These are phyloP conservation scores for Exserohilum rostratum DNA, from an alignment of 2,329 filamentous ascomycete species.

Conservation along the genomic window DNA sequence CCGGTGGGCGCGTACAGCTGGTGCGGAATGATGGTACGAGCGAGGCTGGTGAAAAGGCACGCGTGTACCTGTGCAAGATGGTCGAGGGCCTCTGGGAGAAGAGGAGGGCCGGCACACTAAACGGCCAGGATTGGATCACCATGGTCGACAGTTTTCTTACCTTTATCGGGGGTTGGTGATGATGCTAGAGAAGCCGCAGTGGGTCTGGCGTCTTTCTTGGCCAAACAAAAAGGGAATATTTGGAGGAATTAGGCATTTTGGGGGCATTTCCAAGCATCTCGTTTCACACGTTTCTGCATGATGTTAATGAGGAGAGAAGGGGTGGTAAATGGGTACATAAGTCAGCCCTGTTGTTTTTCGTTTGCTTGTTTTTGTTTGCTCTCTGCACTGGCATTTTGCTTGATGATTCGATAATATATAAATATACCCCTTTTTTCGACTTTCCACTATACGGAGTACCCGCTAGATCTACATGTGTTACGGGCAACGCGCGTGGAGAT, in stretches of 20 bases:
- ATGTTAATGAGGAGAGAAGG: not conserved
- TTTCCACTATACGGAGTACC: not conserved
- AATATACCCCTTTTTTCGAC: constrained; percentile 3
- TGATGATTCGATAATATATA: not conserved
- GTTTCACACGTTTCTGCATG: not conserved
- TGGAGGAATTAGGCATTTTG: not conserved
- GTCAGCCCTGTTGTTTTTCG: not conserved
- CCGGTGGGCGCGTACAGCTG: constrained; percentile 39
- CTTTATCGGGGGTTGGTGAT: constrained; percentile 40
- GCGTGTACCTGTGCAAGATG: constrained; percentile 27
- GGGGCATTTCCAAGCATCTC: not conserved
- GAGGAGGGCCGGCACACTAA: constrained; percentile 36
- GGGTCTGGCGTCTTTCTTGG: not conserved
- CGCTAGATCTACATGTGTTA: too few relatives aligned
- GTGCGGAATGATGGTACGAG: constrained; percentile 43
- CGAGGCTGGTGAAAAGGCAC: constrained; percentile 39
- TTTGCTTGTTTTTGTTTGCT: not conserved
- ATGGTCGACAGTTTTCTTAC: constrained; percentile 44
- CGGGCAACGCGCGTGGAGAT: too few relatives aligned
- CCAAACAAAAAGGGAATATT: not conserved
- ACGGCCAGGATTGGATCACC: constrained; percentile 44
- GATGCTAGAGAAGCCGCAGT: not conserved
- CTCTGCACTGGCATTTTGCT: not conserved
- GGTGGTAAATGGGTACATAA: not conserved
- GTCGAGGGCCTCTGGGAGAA: constrained; percentile 43